Conservation (phyloP, 2,329 filamentous ascomycete genomes). For the Neurospora sp. region DNA sequence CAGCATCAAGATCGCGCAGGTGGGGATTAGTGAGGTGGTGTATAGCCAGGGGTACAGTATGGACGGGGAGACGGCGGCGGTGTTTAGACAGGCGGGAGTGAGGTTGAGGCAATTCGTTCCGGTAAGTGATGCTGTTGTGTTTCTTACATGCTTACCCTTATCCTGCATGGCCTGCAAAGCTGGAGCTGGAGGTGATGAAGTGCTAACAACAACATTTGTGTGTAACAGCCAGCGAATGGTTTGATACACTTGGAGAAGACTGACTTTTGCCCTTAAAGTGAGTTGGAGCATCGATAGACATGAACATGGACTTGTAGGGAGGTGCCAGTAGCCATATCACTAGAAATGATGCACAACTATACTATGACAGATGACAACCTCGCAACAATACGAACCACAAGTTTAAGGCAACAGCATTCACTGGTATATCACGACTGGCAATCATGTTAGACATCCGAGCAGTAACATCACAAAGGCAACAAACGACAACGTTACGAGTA, state of each 20-base stretch:
- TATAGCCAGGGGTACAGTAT: slow-evolving; percentile 93
- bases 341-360: not conserved
- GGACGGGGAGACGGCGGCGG: slow-evolving; percentile 72
- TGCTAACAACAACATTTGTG: slow-evolving; percentile 7
- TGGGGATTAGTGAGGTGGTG: slow-evolving; percentile 91
- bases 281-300: not conserved
- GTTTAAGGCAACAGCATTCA: not conserved
- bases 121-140: slow-evolving; percentile 38
- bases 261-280: slow-evolving; percentile 24
- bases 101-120: slow-evolving; percentile 79
- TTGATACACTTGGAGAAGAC: slow-evolving; percentile 52
- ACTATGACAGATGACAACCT: not conserved
- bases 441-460: not conserved
- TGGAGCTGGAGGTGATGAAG: not conserved
- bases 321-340: not conserved
- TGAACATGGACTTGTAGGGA: not conserved
- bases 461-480: not conserved
- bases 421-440: not conserved
- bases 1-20: slow-evolving; percentile 96
- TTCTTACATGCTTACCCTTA: slow-evolving; percentile 3
- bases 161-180: not conserved
- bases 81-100: slow-evolving; percentile 78
- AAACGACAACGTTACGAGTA: not conserved
- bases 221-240: slow-evolving; percentile 49
- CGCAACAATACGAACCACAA: not conserved